phyloP scores from a whole-genome alignment of 2,329 filamentous ascomycete genomes.

The Epichloe aotearoae region DNA sequence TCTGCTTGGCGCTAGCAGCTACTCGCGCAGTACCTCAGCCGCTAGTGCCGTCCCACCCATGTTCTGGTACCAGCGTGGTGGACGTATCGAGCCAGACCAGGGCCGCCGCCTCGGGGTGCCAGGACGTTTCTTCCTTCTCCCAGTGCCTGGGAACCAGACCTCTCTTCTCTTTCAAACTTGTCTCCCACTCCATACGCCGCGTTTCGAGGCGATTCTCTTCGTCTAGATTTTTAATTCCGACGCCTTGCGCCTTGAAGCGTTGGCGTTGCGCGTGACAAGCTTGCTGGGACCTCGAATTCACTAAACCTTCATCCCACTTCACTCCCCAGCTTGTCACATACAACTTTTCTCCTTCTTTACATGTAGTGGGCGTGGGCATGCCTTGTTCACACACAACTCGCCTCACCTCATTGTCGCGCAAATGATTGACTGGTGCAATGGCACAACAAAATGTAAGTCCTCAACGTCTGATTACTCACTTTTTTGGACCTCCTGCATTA shows the following conservation, averaged over 20 bases:
- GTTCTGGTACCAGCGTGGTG: conserved; percentile 20
- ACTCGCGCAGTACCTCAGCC: conserved; percentile 13
- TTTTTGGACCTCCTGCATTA: conserved; percentile 2
- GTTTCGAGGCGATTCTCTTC: conserved; percentile 14
- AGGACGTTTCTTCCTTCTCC: conserved; percentile 26
- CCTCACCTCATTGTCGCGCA: conserved; percentile 21
- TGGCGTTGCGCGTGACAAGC: background rate
- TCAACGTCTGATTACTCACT: background rate
- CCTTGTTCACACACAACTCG: conserved; percentile 15
- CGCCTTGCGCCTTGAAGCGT: background rate
- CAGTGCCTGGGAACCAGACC: conserved; percentile 22
- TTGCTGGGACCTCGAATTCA: background rate
- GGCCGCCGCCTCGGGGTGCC: conserved; percentile 23
- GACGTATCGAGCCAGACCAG: conserved; percentile 21
- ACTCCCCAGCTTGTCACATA: background rate
- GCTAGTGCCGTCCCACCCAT: conserved; percentile 25
- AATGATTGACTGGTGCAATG: conserved; percentile 24
- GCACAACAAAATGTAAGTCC: conserved; percentile 25
- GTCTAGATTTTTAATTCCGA: conserved; percentile 11
- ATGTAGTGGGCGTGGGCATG: conserved; percentile 13
- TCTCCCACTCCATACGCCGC: conserved; percentile 16
- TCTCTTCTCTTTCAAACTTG: conserved; percentile 21
- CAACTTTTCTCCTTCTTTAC: conserved; percentile 6
- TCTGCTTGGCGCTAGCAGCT: conserved; percentile 11
- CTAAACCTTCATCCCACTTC: background rate